These are phyloP conservation scores for Suaeda aralocaspica DNA, from an alignment of 148 eudicot genomes.

Conservation along the genomic window DNA sequence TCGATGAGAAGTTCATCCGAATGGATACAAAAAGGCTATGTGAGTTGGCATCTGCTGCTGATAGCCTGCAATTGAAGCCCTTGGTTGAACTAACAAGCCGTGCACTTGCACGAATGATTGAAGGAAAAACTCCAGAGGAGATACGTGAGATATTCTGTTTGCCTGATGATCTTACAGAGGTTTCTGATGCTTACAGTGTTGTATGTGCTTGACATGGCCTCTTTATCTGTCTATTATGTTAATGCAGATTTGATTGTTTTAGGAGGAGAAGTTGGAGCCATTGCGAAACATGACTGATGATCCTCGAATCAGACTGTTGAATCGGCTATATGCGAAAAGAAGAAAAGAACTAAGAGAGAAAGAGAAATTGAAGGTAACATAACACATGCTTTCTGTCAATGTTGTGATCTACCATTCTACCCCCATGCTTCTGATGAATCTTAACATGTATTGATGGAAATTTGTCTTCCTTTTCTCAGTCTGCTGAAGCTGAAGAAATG, in stretches of 20 bases:
- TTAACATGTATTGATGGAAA: slow-evolving; percentile 14
- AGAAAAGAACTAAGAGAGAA: slow-evolving; percentile 76
- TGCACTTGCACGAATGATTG: slow-evolving; percentile 85
- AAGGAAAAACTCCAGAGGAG: slow-evolving; percentile 88
- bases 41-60: slow-evolving; percentile 89
- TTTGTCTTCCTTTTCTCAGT: slow-evolving; percentile 41
- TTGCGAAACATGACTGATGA: slow-evolving; percentile 71
- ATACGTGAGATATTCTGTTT: slow-evolving; percentile 89
- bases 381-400: not conserved
- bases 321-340: slow-evolving; percentile 83
- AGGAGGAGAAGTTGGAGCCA: slow-evolving; percentile 98
- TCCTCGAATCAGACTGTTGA: slow-evolving; percentile 80
- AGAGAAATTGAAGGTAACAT: slow-evolving; percentile 61
- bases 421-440: not conserved
- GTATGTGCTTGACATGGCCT: slow-evolving; percentile 47
- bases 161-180: slow-evolving; percentile 98
- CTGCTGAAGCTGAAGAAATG: slow-evolving; percentile 55
- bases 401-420: not conserved
- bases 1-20: slow-evolving; percentile 77
- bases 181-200: slow-evolving; percentile 60
- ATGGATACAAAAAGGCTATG: slow-evolving; percentile 88
- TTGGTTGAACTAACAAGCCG: slow-evolving; percentile 85
- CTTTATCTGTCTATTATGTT: slow-evolving; percentile 32
- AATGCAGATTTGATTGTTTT: slow-evolving; percentile 44
- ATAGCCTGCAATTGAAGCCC: slow-evolving; percentile 81